Evolutionary conservation across 495 filamentous ascomycete species (phyloP), one percentile per base, ranked within the genome.

Genomic region (Podospora fimiseda): DNA sequence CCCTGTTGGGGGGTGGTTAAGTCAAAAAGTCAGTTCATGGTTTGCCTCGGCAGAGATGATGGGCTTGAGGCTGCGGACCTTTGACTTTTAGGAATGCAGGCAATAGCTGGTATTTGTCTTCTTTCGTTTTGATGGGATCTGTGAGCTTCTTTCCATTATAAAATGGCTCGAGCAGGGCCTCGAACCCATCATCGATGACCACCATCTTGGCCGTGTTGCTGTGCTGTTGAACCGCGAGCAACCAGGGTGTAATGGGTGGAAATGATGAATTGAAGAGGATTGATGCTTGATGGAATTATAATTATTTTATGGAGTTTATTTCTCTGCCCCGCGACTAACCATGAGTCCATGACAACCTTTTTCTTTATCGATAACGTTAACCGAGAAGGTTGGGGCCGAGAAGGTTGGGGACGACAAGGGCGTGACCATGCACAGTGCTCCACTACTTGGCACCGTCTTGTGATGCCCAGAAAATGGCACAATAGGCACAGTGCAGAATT

Each of bases 31-130:
- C n/a, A n/a, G n/a, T n/a, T n/a, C n/a, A n/a, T n/a, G n/a, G n/a
- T n/a, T n/a, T n/a, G n/a, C n/a, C n/a, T n/a, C n/a, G n/a, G n/a
- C n/a, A n/a, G 38, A n/a, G 40, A 40, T 22, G 56, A 16, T 45
- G 50, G 53, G 50, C 14, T 4, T 30, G 11, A 52, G n/a, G n/a
- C n/a, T n/a, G n/a, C 67, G 52, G 49, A 76, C 73, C 93, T 68
- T 99, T 99, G 60, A 96, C 90, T 65, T 96, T 96, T 44, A 99
- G 75, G 63, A 97, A 99, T 3, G 93, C 92, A 0, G 93, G 94
- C 15, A 99, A 74, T 20, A 99, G 74, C 64, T 96, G 96, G 83
- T 89, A 96, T 76, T 97, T 97, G 71, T 97, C 91, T 55, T 83
- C 71, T 37, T 67, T 90, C n/a, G 94, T 95, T 37, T 88, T 82